Base-by-base conservation (phyloP, 257 asterid genomes). In the Marsdenia floribunda region DNA sequence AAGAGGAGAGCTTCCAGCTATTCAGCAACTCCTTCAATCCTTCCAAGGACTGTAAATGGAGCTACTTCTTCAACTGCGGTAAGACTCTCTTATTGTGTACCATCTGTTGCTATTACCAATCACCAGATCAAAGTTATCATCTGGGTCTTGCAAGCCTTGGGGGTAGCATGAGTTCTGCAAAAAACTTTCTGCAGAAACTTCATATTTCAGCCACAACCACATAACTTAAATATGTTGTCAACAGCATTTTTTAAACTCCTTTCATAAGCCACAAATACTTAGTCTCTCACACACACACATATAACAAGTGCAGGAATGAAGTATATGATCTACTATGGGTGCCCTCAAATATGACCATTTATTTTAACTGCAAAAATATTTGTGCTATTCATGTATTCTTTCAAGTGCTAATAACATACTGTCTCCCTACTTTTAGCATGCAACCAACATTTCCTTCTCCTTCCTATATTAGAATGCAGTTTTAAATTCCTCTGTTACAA, bases 1-100 rank as follows among this genome's bases (percentile, higher is more conserved):
- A 91, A 91, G 87, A 84, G 91, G 78, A 83, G 93, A 73, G 83
- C 82, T 73, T 70, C 83, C 7, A 33, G 75, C 67, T 44, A 86
- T 2, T 24, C 90, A 4, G 50, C 82, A 37, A 60, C 80, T 42
- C 68, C 85, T 3, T 12, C 18, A 8, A 38, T 66, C 18, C 52
- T 79, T 69, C 87, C 90, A 3, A 82, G 67, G 75, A 83, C 79
- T 24, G 55, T 79, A 21, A 50, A 57, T 54, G 85, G 77, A 49
- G 75, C 80, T 12, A 52, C 53, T n/a, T 3, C 55, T 18, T 40
- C 52, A 26, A 66, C 33, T 26, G 9, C 70, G 26, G 92, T 88
- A 76, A 76, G 88, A 44, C 18, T 65, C 70, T 65, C 70, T 65
- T 16, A 38, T 10, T 66, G 42, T 63, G 38, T 59, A 24, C 66